Base-by-base conservation (phyloP, 2,329 filamentous ascomycete species). In the Ceratocystis huliohia region DNA sequence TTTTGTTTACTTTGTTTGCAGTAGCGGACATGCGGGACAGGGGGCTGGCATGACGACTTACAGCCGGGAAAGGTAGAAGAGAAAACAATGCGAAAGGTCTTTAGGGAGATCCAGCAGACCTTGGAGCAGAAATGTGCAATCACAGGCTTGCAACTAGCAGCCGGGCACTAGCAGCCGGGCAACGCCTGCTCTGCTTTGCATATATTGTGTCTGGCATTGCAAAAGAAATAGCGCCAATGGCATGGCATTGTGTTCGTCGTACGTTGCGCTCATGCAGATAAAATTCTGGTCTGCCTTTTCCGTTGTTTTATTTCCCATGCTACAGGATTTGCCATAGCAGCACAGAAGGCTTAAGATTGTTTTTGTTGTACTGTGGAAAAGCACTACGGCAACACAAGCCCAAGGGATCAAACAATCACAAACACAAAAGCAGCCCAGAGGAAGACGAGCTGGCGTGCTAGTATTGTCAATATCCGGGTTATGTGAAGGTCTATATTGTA, bases 261-360 rank as follows among this genome's bases (percentile, higher is more conserved):
- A 50, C 22, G 48, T 50, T 13, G 46, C 22, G 17, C 28, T n/a
- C 22, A 22, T n/a, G 2, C 10, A 33, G 13, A 57, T 57, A 17
- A 33, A 57, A 25, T 30, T n/a, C 28, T 30, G 30, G 56, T 8
- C 56, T 37, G 56, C 15, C 28, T 59, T 37, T 30, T 59, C 15
- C 10, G 15, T 17, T 28, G 53, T 30, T 57, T 30, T 57, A 57
- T 57, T 30, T 57, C 53, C 15, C 22, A 28, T 57, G 53, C 22
- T 57, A 57, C 53, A 57, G 53, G 13, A 57, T 57, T 30, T 28
- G 20, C 53, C 53, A 57, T 57, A n/a, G 25, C 53, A 57, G 25
- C 53, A 22, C 1, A n/a, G 28, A 33, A 30, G 53, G 6, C 22
- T 15, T 8, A 17, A 15, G 10, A 33, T 20, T 7, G 22, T 33